Evolutionary conservation across 2,329 filamentous ascomycete species (phyloP).

Genomic region (Raffaelea deltoideospora): DNA sequence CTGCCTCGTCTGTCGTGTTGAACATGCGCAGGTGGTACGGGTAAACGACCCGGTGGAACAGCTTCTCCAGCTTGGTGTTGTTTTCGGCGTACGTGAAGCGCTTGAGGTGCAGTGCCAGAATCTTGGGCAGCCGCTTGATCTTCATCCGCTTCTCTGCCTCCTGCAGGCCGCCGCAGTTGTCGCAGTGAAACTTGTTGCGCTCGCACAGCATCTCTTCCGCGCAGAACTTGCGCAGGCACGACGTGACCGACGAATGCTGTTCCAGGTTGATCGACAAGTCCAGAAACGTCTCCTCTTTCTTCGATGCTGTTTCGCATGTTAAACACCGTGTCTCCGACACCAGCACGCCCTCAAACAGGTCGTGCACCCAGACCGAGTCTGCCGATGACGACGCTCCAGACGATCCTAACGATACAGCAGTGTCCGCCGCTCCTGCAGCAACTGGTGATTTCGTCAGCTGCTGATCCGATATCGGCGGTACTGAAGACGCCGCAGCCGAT

Average conservation of each 20-base stretch:
- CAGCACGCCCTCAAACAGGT: conserved; percentile 86
- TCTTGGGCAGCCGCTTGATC: conserved; percentile 84
- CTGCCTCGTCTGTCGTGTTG: conserved; percentile 91
- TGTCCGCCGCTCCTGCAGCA: no score
- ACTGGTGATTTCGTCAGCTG: no score
- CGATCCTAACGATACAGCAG: no score
- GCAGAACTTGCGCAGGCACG: conserved; percentile 88
- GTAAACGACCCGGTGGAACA: conserved; percentile 94
- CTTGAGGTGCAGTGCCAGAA: conserved; percentile 85
- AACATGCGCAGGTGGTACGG: conserved; percentile 93
- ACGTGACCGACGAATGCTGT: conserved; percentile 89
- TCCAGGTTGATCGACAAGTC: conserved; percentile 93
- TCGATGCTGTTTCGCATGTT: conserved; percentile 89
- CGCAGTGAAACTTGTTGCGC: conserved; percentile 97
- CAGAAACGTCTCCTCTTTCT: conserved; percentile 88
- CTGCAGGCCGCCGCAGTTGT: conserved; percentile 89
- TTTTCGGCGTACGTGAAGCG: conserved; percentile 98
- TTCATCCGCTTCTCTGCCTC: conserved; percentile 99
- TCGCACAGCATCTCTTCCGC: conserved; percentile 98
- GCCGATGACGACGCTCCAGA: conserved; percentile 36
- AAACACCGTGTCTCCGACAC: conserved; percentile 94
- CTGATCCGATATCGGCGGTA: no score
- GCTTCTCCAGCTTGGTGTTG: conserved; percentile 80
- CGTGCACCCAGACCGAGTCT: conserved; percentile 81
- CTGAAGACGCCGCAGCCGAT: no score